These are phyloP conservation scores for Vararia minispora DNA, from an alignment of 768 basidiomycete genomes.

Conservation along the genomic window DNA sequence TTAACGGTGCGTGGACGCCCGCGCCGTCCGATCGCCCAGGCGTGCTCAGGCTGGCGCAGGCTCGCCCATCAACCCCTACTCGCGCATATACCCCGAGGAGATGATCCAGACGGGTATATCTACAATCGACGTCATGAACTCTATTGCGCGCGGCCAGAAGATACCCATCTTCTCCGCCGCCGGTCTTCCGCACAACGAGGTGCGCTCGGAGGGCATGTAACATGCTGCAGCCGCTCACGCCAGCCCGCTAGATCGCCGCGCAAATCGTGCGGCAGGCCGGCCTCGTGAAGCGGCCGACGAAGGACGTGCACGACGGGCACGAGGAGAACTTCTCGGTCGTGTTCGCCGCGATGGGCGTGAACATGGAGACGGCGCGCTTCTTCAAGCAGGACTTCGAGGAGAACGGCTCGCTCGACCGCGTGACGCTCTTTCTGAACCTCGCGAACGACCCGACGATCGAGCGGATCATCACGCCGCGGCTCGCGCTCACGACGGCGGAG, in stretches of 20 bases:
- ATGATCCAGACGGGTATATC: slow-evolving; percentile 99
- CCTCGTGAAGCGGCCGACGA: slow-evolving; percentile 90
- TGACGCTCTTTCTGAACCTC: slow-evolving; percentile 96
- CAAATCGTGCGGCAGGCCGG: slow-evolving; percentile 99
- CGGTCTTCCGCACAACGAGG: slow-evolving; percentile 98
- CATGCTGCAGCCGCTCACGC: slow-evolving; percentile 9
- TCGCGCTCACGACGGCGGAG: slow-evolving; percentile 96
- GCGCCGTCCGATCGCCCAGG: no score
- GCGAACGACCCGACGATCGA: slow-evolving; percentile 99
- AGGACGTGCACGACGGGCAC: slow-evolving; percentile 96
- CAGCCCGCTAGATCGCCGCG: slow-evolving; percentile 78
- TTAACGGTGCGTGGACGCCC: slow-evolving; percentile 87
- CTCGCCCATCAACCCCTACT: slow-evolving; percentile 95
- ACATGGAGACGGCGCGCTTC: slow-evolving; percentile 99
- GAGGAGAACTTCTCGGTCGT: slow-evolving; percentile 99
- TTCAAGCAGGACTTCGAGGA: slow-evolving; percentile 99
- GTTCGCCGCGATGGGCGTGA: slow-evolving; percentile 99
- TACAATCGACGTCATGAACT: slow-evolving; percentile 96
- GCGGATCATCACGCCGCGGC: slow-evolving; percentile 97
- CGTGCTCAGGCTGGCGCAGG: slow-evolving; percentile 36
- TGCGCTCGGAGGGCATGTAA: slow-evolving; percentile 18
- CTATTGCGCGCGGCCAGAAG: slow-evolving; percentile 99
- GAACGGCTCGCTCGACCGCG: slow-evolving; percentile 93
- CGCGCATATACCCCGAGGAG: slow-evolving; percentile 99
- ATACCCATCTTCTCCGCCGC: slow-evolving; percentile 99